Conservation (phyloP, 345 rosid species). For the Acer campestre region DNA sequence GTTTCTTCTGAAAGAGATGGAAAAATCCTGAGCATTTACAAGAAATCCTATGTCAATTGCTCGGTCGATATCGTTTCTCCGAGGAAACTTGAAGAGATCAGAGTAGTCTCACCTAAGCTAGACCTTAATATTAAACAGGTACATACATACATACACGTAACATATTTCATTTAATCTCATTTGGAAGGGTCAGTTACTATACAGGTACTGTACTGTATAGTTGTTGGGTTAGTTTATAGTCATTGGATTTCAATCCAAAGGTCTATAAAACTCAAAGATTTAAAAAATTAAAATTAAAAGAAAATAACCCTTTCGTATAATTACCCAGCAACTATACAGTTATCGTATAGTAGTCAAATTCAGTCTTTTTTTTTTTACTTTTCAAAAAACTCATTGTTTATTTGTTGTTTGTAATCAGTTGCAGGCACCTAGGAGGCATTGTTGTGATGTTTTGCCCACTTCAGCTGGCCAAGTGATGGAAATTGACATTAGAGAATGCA, state of each 20-base stretch:
- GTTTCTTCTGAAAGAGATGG: conserved; percentile 28
- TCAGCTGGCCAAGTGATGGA: conserved; percentile 53
- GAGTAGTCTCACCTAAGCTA: conserved; percentile 60
- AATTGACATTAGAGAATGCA: conserved; percentile 67
- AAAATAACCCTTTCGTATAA: too few relatives aligned
- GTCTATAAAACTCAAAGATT: too few relatives aligned
- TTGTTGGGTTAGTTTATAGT: too few relatives aligned
- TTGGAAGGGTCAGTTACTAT: too few relatives aligned
- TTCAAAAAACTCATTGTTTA: not conserved
- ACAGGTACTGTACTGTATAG: too few relatives aligned
- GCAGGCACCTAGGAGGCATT: conserved; percentile 82
- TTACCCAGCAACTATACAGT: too few relatives aligned
- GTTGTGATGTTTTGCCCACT: conserved; percentile 78
- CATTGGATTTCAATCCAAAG: too few relatives aligned
- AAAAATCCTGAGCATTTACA: conserved; percentile 48
- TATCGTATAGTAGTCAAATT: too few relatives aligned
- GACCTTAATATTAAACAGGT: conserved; percentile 62
- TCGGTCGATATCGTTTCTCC: conserved; percentile 48
- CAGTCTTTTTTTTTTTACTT: not conserved
- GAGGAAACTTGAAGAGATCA: conserved; percentile 60
- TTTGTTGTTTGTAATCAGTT: conserved; percentile 38
- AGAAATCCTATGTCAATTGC: conserved; percentile 52
- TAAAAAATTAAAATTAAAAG: too few relatives aligned
- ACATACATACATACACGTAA: not conserved
- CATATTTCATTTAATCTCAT: too few relatives aligned